Percentiles rank a stretch among this genome's conserved stretches.
Evolutionary conservation across 2,329 filamentous ascomycete genomes (phyloP).

Genomic region (Elsinoe necatrix): DNA sequence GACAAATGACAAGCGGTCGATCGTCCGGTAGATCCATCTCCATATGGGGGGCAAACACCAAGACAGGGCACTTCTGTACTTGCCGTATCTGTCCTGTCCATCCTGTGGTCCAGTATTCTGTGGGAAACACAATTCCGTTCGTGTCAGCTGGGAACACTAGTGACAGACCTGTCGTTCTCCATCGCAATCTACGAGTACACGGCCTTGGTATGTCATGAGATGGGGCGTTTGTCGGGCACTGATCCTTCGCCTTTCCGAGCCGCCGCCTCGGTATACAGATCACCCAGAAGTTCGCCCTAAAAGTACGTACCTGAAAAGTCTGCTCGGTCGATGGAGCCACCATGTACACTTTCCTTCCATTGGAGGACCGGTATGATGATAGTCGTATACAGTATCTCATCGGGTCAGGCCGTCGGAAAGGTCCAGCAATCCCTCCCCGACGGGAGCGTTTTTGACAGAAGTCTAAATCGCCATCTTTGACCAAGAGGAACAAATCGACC

Average conservation of each 20-base stretch:
- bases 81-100: too few species aligned
- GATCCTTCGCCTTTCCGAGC: neutral
- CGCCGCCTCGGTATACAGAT: neutral
- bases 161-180: neutral
- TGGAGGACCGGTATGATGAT: neutral
- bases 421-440: neutral
- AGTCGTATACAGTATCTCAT: neutral
- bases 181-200: neutral
- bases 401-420: neutral
- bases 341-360: neutral
- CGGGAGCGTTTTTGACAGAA: conserved; percentile 13
- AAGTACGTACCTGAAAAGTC: neutral
- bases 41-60: neutral
- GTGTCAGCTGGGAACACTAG: neutral
- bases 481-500: neutral
- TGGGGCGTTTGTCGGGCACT: neutral
- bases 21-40: conserved; percentile 1
- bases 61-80: too few species aligned
- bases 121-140: too few species aligned
- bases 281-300: neutral
- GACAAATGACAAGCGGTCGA: neutral
- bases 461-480: neutral
- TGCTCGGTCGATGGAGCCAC: neutral
- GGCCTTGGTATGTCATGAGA: neutral
- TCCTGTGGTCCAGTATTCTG: too few species aligned